These are phyloP conservation scores for Epichloe elymi DNA, from an alignment of 2,329 filamentous ascomycete species.

Conservation along the genomic window DNA sequence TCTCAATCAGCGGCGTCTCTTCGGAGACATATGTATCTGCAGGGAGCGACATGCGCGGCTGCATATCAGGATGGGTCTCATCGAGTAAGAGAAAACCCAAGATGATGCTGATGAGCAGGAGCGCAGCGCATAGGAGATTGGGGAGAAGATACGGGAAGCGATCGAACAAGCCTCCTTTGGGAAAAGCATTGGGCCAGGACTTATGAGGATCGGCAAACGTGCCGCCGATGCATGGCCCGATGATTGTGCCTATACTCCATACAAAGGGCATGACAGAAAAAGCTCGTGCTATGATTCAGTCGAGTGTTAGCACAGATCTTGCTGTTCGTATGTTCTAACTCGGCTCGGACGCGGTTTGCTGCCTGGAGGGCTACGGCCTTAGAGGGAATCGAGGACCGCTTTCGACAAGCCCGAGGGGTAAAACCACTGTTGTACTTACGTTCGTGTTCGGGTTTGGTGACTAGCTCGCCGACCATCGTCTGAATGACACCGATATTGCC, in stretches of 20 bases:
- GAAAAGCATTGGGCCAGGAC: constrained; percentile 60
- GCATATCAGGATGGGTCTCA: constrained; percentile 81
- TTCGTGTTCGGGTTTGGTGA: constrained; percentile 73
- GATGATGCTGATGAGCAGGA: constrained; percentile 68
- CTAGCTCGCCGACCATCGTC: constrained; percentile 84
- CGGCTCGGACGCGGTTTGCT: no score
- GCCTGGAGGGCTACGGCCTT: no score
- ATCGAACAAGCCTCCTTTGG: constrained; percentile 55
- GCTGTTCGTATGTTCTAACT: no score
- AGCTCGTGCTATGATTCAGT: constrained; percentile 47
- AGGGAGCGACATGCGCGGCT: constrained; percentile 36
- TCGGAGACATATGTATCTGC: constrained; percentile 41
- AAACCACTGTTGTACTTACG: constrained; percentile 39
- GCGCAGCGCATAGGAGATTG: constrained; percentile 67
- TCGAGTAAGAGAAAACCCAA: constrained; percentile 70
- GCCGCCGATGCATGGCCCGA: constrained; percentile 80
- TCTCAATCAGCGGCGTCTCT: constrained; percentile 63
- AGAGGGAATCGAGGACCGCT: background rate
- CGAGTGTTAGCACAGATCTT: constrained; percentile 8
- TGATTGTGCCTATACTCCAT: constrained; percentile 81
- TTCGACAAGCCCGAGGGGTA: no score
- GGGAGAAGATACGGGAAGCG: constrained; percentile 78
- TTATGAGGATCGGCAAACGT: constrained; percentile 67
- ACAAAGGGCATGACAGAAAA: constrained; percentile 92
- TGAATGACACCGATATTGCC: constrained; percentile 86